Percentiles rank a stretch among this genome's conserved stretches.
Conservation (phyloP, 179 eudicot genomes). For the Heliamphora pulchella region DNA sequence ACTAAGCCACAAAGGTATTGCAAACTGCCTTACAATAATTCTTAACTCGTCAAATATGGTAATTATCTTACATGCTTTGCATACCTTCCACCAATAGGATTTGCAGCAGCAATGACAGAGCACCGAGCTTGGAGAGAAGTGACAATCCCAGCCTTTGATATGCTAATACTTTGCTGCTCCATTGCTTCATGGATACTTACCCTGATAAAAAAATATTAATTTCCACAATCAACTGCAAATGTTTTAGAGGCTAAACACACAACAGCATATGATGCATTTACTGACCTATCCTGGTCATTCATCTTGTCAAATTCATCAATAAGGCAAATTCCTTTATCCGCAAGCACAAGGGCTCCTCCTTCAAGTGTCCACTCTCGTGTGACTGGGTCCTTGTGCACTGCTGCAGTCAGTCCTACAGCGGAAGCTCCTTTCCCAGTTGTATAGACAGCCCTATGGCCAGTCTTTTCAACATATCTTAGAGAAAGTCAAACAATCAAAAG, state of each 20-base stretch:
- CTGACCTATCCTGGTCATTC: slow-evolving; percentile 95
- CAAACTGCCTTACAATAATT: background rate
- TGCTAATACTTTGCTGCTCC: slow-evolving; percentile 99
- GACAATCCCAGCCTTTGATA: slow-evolving; percentile 97
- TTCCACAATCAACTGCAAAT: background rate
- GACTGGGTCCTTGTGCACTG: slow-evolving; percentile 97
- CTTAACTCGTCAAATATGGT: background rate
- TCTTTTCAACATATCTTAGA: slow-evolving; percentile 83
- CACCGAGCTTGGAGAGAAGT: slow-evolving; percentile 98
- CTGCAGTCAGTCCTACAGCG: slow-evolving; percentile 97
- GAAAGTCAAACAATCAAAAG: background rate
- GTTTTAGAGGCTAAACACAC: background rate
- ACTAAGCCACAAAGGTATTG: slow-evolving; percentile 1
- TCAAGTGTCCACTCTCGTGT: slow-evolving; percentile 97
- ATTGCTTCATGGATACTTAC: slow-evolving; percentile 99
- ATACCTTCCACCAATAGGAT: slow-evolving; percentile 97
- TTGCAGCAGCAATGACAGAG: slow-evolving; percentile 97
- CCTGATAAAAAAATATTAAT: slow-evolving; percentile 27
- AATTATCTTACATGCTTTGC: background rate
- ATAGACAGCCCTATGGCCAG: slow-evolving; percentile 91
- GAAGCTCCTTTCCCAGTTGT: slow-evolving; percentile 99
- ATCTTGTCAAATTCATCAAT: slow-evolving; percentile 97
- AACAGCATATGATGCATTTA: background rate
- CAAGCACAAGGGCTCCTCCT: slow-evolving; percentile 97
- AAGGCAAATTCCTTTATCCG: slow-evolving; percentile 91